phyloP scores from a whole-genome alignment of 1,284 basidiomycete genomes.

The Somion occarium region DNA sequence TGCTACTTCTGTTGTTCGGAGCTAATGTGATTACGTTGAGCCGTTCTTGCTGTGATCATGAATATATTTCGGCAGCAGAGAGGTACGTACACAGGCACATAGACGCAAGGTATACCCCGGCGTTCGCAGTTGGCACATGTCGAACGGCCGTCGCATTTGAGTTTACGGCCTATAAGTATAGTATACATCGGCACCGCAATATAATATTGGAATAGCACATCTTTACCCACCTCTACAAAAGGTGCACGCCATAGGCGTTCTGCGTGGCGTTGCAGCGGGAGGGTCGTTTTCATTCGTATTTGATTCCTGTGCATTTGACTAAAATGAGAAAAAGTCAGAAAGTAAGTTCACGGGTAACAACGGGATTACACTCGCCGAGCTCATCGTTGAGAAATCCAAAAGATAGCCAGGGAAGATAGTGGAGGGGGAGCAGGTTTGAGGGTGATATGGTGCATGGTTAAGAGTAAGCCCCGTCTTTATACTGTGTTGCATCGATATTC shows the following conservation, averaged over 20 bases:
- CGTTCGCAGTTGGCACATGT: constrained; percentile 29
- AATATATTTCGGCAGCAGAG: background rate
- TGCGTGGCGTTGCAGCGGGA: constrained; percentile 19
- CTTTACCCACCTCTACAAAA: constrained; percentile 25
- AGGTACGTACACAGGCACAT: constrained; percentile 26
- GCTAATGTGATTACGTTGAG: constrained; percentile 7
- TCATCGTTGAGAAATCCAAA: background rate
- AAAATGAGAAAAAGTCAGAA: background rate
- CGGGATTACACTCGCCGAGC: background rate
- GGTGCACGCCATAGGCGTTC: constrained; percentile 27
- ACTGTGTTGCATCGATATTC: background rate
- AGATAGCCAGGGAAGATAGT: background rate
- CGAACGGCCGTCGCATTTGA: constrained; percentile 29
- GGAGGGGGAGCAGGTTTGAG: background rate
- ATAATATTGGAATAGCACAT: too few relatives aligned
- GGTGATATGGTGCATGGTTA: background rate
- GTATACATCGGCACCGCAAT: background rate
- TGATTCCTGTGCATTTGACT: constrained; percentile 5
- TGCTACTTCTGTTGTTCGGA: constrained; percentile 16
- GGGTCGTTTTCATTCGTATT: constrained; percentile 13
- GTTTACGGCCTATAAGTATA: constrained; percentile 22
- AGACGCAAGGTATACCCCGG: constrained; percentile 25
- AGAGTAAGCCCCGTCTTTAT: background rate
- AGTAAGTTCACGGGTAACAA: background rate
- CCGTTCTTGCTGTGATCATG: background rate